Percentiles rank a stretch among this genome's conserved stretches.
Evolutionary conservation across 208 protist species (phyloP).

Genomic region (Trypanosoma melophagium): DNA sequence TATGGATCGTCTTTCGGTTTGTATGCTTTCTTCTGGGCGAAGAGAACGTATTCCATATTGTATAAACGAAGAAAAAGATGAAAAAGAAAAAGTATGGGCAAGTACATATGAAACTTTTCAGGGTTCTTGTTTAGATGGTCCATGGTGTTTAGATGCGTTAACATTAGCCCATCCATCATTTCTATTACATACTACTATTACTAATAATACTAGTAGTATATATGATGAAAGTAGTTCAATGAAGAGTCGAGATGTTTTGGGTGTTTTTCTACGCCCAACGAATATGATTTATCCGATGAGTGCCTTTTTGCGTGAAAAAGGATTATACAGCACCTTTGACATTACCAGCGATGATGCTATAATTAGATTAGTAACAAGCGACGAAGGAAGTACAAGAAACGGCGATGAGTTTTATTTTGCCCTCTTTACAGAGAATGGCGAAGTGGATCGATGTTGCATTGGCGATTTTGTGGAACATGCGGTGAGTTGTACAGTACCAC

Average conservation of each 20-base stretch:
- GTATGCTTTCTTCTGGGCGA: slow-evolving; percentile 13
- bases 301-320: slow-evolving; percentile 26
- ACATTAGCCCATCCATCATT: slow-evolving; percentile 38
- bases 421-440: slow-evolving; percentile 25
- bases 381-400: background rate
- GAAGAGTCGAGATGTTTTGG: slow-evolving; percentile 17
- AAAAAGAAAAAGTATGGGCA: background rate
- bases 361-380: background rate
- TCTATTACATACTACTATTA: slow-evolving; percentile 16
- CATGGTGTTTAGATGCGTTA: slow-evolving; percentile 31
- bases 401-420: slow-evolving; percentile 24
- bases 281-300: slow-evolving; percentile 24
- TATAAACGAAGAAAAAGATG: background rate
- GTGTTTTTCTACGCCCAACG: slow-evolving; percentile 31
- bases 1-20: slow-evolving; percentile 27
- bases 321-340: background rate
- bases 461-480: slow-evolving; percentile 36
- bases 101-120: background rate
- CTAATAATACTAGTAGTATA: background rate
- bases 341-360: too few relatives aligned
- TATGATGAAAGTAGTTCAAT: background rate
- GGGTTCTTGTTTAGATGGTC: slow-evolving; percentile 30
- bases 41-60: background rate
- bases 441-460: slow-evolving; percentile 25
- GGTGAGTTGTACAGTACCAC: background rate